Conservation (phyloP, 2,329 filamentous ascomycete species). For the Apiospora aurea region DNA sequence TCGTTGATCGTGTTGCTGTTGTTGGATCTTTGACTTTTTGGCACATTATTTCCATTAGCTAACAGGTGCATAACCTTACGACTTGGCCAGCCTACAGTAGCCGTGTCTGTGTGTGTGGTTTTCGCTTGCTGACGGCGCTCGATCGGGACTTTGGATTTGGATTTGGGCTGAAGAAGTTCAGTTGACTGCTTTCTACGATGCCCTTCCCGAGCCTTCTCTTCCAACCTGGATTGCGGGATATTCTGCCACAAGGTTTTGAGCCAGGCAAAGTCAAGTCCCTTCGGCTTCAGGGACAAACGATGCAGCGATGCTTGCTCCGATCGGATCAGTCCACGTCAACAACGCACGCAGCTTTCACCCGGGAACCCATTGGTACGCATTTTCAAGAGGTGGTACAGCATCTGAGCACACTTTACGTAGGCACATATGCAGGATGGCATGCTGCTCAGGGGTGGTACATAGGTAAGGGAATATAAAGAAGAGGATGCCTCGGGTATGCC, state of each 20-base stretch:
- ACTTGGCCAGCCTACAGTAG: background rate
- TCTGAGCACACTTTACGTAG: background rate
- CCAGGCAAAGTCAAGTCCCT: constrained; percentile 18
- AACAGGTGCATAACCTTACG: constrained; percentile 10
- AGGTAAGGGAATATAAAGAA: background rate
- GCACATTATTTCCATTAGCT: constrained; percentile 16
- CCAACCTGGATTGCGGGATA: constrained; percentile 16
- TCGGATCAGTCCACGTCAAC: constrained; percentile 15
- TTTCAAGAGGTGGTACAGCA: background rate
- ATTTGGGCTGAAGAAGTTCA: constrained; percentile 7
- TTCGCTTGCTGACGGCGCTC: background rate
- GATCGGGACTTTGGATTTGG: background rate
- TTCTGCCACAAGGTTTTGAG: constrained; percentile 9
- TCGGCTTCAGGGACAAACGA: constrained; percentile 13
- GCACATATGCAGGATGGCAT: constrained; percentile 2
- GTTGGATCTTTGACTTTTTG: constrained; percentile 13
- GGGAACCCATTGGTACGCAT: constrained; percentile 8
- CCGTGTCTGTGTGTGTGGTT: background rate
- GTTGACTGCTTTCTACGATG: background rate
- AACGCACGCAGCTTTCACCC: constrained; percentile 6
- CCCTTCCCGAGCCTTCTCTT: constrained; percentile 11
- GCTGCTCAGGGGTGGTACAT: background rate
- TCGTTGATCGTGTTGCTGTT: background rate
- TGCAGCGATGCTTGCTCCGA: background rate
- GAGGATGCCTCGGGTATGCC: constrained; percentile 1